A percentile compares a stretch with the other conserved stretches of the same genome.
Evolutionary conservation across 2,329 filamentous ascomycete species (phyloP).

Genomic region (Alternaria consortialis): DNA sequence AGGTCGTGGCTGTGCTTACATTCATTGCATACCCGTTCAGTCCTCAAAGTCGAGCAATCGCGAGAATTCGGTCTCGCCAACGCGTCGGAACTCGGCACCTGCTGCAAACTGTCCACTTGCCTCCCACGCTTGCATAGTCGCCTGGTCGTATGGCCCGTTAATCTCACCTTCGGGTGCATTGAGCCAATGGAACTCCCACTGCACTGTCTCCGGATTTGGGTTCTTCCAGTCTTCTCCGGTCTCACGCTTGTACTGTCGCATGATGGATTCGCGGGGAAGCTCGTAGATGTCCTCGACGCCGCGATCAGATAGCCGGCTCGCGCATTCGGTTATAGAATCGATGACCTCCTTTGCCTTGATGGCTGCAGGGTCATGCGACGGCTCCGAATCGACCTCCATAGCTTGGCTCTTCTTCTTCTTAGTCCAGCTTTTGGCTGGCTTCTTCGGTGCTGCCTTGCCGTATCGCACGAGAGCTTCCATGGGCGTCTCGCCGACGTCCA

Average conservation of each 20-base stretch:
- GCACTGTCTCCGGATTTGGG: constrained; percentile 52
- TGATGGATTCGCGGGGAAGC: constrained; percentile 80
- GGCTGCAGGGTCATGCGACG: constrained; percentile 73
- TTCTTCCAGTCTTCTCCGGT: constrained; percentile 86
- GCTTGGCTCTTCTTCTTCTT: constrained; percentile 57
- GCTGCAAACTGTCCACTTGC: constrained; percentile 92
- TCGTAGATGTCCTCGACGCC: constrained; percentile 94
- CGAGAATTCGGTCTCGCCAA: constrained; percentile 56
- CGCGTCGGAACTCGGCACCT: constrained; percentile 70
- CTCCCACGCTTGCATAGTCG: constrained; percentile 90
- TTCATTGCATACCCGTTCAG: constrained; percentile 12
- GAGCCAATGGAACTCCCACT: constrained; percentile 94
- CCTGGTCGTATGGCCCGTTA: constrained; percentile 87
- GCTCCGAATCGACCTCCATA: constrained; percentile 75
- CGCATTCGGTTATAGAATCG: constrained; percentile 84
- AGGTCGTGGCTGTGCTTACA: constrained; percentile 1
- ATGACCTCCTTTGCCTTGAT: constrained; percentile 75
- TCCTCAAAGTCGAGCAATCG: constrained; percentile 52
- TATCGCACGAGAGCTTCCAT: constrained; percentile 87
- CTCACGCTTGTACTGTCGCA: constrained; percentile 83
- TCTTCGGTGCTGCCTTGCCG: constrained; percentile 66
- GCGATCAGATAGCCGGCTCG: constrained; percentile 83
- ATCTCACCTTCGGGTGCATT: constrained; percentile 81
- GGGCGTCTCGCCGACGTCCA: constrained; percentile 85
- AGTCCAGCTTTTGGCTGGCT: constrained; percentile 57